phyloP scores from a whole-genome alignment of 1,139 yeast genomes.

The Saccharomyces hybrid region DNA sequence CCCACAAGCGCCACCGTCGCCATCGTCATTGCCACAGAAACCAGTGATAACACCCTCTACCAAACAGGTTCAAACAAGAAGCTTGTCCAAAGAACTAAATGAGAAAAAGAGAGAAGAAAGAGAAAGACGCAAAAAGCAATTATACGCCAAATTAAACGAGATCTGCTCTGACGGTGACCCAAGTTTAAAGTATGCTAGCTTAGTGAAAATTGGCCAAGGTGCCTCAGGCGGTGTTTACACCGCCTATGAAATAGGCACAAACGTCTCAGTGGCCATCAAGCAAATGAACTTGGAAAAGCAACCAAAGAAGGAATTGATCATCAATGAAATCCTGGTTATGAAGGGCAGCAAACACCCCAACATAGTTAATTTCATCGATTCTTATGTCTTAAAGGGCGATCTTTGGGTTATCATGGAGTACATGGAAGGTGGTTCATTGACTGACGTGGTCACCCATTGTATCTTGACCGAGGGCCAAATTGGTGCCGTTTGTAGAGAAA shows the following conservation, averaged over 20 bases:
- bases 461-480: slow-evolving; percentile 95
- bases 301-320: slow-evolving; percentile 91
- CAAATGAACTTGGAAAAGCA: slow-evolving; percentile 91
- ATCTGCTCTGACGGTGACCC: slow-evolving; percentile 91
- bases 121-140: slow-evolving; percentile 57
- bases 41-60: slow-evolving; percentile 1
- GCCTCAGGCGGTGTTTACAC: slow-evolving; percentile 97
- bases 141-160: slow-evolving; percentile 58
- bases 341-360: slow-evolving; percentile 66
- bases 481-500: slow-evolving; percentile 92
- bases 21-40: slow-evolving; percentile 7
- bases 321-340: slow-evolving; percentile 91
- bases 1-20: slow-evolving; percentile 17
- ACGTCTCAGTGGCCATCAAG: slow-evolving; percentile 78
- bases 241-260: slow-evolving; percentile 61
- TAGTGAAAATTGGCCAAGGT: slow-evolving; percentile 91
- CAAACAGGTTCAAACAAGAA: slow-evolving; percentile 12
- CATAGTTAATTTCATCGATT: slow-evolving; percentile 46
- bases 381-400: slow-evolving; percentile 65
- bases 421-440: slow-evolving; percentile 95
- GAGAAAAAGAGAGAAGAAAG: slow-evolving; percentile 65
- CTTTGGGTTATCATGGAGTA: slow-evolving; percentile 98
- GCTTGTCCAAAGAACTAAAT: slow-evolving; percentile 16
- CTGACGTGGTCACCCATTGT: slow-evolving; percentile 92
- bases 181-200: slow-evolving; percentile 55